phyloP scores from a whole-genome alignment of 2,329 filamentous ascomycete genomes.

The Hypoxylon rubiginosum region DNA sequence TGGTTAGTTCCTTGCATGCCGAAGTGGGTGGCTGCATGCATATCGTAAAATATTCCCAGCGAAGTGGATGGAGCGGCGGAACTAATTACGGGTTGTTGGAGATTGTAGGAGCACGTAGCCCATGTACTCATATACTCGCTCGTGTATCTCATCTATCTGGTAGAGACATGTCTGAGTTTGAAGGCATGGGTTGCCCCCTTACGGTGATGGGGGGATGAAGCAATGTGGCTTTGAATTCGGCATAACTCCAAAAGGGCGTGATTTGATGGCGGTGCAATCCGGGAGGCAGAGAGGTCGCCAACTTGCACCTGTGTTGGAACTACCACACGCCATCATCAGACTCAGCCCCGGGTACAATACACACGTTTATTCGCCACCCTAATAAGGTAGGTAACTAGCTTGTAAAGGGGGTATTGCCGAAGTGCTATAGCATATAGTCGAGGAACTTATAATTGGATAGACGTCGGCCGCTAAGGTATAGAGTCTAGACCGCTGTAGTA shows the following conservation, averaged over 20 bases:
- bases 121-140: neutral
- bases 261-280: slow-evolving; percentile 33
- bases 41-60: slow-evolving; percentile 14
- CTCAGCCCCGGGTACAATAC: slow-evolving; percentile 25
- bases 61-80: slow-evolving; percentile 2
- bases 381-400: slow-evolving; percentile 3
- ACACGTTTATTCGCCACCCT: slow-evolving; percentile 35
- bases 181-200: neutral
- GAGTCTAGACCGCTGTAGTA: too few species aligned
- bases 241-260: slow-evolving; percentile 9
- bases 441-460: neutral
- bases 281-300: slow-evolving; percentile 44
- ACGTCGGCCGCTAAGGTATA: too few species aligned
- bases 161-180: slow-evolving; percentile 8
- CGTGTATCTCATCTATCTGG: neutral
- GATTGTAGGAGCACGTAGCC: neutral
- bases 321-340: slow-evolving; percentile 13
- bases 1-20: slow-evolving; percentile 27
- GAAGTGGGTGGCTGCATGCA: slow-evolving; percentile 26
- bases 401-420: slow-evolving; percentile 10
- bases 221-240: neutral
- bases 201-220: neutral
- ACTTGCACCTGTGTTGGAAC: neutral
- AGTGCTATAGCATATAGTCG: neutral
- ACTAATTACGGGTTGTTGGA: neutral